Percentiles rank a stretch among this genome's conserved stretches.
Evolutionary conservation across 2,329 filamentous ascomycete genomes (phyloP).

Genomic region (Sphaceloma murrayae): DNA sequence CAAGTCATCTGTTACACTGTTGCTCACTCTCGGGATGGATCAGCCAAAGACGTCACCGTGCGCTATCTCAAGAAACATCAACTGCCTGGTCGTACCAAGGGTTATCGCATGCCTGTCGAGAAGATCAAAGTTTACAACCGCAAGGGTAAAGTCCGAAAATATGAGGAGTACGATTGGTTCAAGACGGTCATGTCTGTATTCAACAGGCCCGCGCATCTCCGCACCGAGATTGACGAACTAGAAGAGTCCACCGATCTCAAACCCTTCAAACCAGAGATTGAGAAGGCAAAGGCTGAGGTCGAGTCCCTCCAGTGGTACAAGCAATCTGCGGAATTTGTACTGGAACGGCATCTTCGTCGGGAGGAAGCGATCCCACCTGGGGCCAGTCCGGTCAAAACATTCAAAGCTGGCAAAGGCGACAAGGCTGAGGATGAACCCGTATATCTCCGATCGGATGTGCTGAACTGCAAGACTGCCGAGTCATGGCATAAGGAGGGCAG

Average conservation of each 20-base stretch:
- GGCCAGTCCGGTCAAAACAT: slow-evolving; percentile 62
- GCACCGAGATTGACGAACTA: slow-evolving; percentile 63
- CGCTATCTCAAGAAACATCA: slow-evolving; percentile 75
- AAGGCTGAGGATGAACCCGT: slow-evolving; percentile 70
- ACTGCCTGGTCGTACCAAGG: slow-evolving; percentile 84
- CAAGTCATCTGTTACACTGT: slow-evolving; percentile 87
- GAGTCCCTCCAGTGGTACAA: slow-evolving; percentile 80
- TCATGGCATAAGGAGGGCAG: slow-evolving; percentile 97
- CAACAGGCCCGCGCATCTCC: slow-evolving; percentile 40
- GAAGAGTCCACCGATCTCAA: slow-evolving; percentile 73
- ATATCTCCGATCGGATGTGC: slow-evolving; percentile 67
- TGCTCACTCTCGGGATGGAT: slow-evolving; percentile 71
- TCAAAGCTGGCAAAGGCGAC: slow-evolving; percentile 64
- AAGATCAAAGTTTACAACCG: slow-evolving; percentile 72
- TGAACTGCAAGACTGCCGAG: slow-evolving; percentile 80
- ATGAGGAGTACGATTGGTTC: slow-evolving; percentile 84
- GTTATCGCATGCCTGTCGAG: slow-evolving; percentile 64
- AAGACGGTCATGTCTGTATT: slow-evolving; percentile 69
- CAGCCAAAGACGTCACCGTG: slow-evolving; percentile 89
- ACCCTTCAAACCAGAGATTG: slow-evolving; percentile 52
- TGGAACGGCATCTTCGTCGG: slow-evolving; percentile 77
- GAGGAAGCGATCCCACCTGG: slow-evolving; percentile 74
- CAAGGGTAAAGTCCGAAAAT: slow-evolving; percentile 64
- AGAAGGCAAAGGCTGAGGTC: slow-evolving; percentile 40
- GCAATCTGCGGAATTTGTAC: slow-evolving; percentile 70